These are phyloP conservation scores for Spathaspora boniae DNA, from an alignment of 805 yeast species.

Conservation along the genomic window DNA sequence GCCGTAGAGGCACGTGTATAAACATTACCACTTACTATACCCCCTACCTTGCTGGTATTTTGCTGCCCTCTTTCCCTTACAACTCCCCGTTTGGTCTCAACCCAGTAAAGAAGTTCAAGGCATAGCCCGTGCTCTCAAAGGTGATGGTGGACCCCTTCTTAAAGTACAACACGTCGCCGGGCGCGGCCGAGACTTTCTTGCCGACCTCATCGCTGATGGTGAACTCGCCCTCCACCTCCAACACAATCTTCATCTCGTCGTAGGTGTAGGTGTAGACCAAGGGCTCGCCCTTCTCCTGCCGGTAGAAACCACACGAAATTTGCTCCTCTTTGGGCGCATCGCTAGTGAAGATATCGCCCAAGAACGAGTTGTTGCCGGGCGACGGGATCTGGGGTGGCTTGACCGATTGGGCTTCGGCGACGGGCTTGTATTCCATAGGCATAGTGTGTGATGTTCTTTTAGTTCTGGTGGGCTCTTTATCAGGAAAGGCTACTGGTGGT, in stretches of 20 bases:
- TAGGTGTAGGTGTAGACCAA: constrained; percentile 61
- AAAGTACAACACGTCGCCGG: constrained; percentile 68
- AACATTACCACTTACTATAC: too few relatives aligned
- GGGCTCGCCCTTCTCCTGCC: constrained; percentile 64
- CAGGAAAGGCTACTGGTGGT: too few relatives aligned
- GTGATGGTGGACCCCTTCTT: constrained; percentile 65
- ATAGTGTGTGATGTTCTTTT: constrained; percentile 37
- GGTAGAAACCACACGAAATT: constrained; percentile 66
- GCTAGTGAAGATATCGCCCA: constrained; percentile 62
- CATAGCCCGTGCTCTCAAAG: constrained; percentile 59
- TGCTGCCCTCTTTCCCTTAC: too few relatives aligned
- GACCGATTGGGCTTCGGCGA: constrained; percentile 48
- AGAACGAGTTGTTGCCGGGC: constrained; percentile 65
- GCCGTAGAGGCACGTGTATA: too few relatives aligned
- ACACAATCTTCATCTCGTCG: constrained; percentile 68
- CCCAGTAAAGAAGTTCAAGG: constrained; percentile 60
- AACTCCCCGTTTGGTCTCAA: constrained; percentile 46
- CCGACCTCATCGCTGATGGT: constrained; percentile 63
- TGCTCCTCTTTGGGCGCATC: constrained; percentile 58
- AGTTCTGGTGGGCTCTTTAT: too few relatives aligned
- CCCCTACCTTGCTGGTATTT: too few relatives aligned
- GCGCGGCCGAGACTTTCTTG: constrained; percentile 48
- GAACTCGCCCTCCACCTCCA: constrained; percentile 67
- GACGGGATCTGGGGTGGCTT: constrained; percentile 60
- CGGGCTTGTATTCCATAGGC: constrained; percentile 55